Percentiles rank a stretch among this genome's conserved stretches.
phyloP scores from a whole-genome alignment of 2,329 filamentous ascomycete genomes.

The Emydomyces testavorans region DNA sequence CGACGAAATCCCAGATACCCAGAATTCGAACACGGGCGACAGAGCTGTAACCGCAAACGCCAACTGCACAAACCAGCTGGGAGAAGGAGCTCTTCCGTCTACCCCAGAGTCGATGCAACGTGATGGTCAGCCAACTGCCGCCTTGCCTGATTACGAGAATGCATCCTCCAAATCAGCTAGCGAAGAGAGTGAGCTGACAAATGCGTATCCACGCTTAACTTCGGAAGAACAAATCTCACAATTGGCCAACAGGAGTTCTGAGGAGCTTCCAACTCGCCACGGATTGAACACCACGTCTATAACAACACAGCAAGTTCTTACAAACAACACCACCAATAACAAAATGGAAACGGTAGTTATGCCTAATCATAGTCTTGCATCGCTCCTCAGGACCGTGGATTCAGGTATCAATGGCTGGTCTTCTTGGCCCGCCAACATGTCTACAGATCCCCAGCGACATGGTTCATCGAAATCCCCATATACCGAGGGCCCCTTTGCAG shows the following conservation, averaged over 20 bases:
- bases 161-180: neutral
- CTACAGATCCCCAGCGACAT: neutral
- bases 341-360: neutral
- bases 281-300: neutral
- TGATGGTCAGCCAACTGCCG: neutral
- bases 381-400: neutral
- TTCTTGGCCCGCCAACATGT: too few species aligned
- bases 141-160: neutral
- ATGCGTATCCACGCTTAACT: neutral
- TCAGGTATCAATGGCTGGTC: neutral
- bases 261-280: neutral
- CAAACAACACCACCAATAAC: neutral
- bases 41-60: neutral
- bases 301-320: neutral
- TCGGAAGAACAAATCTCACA: neutral
- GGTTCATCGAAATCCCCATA: neutral
- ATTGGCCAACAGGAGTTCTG: neutral
- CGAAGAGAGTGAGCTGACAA: neutral
- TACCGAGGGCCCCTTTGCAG: constrained; percentile 2
- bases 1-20: neutral
- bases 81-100: neutral
- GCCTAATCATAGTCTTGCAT: neutral
- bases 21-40: neutral
- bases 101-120: constrained; percentile 5
- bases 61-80: neutral